These are phyloP conservation scores for Cladosporium sphaerospermum DNA, from an alignment of 2,329 filamentous ascomycete species.

Conservation along the genomic window DNA sequence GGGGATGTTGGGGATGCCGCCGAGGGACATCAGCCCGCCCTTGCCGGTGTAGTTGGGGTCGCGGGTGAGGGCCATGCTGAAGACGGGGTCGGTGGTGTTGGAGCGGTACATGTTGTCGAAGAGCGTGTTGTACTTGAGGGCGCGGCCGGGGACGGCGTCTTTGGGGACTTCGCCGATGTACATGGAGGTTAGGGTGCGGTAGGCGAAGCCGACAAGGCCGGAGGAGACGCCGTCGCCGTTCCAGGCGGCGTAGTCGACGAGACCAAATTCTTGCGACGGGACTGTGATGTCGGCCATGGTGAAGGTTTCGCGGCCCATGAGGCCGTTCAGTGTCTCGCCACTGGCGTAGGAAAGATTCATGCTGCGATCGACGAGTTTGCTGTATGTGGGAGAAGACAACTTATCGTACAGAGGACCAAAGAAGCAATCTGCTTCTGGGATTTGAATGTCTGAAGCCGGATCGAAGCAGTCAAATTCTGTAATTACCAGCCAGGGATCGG, in stretches of 20 bases:
- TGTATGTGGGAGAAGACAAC: slow-evolving; percentile 29
- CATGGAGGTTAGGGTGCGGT: slow-evolving; percentile 43
- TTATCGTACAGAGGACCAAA: slow-evolving; percentile 29
- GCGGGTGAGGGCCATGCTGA: slow-evolving; percentile 44
- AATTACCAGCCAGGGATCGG: slow-evolving; percentile 42
- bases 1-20: slow-evolving; percentile 43
- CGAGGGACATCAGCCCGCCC: slow-evolving; percentile 44
- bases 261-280: slow-evolving; percentile 40
- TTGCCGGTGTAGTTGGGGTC: slow-evolving; percentile 12
- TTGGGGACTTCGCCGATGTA: slow-evolving; percentile 26
- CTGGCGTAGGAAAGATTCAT: slow-evolving; percentile 43
- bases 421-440: slow-evolving; percentile 24
- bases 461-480: slow-evolving; percentile 24
- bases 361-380: slow-evolving; percentile 33
- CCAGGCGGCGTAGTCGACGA: slow-evolving; percentile 34
- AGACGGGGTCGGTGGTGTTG: slow-evolving; percentile 39
- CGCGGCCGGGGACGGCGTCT: slow-evolving; percentile 16
- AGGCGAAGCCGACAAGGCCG: slow-evolving; percentile 48
- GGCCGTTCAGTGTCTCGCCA: slow-evolving; percentile 36
- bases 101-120: slow-evolving; percentile 45
- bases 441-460: slow-evolving; percentile 11
- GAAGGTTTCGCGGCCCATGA: slow-evolving; percentile 36
- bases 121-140: slow-evolving; percentile 42
- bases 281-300: slow-evolving; percentile 43
- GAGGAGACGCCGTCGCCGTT: slow-evolving; percentile 32